These are phyloP conservation scores for Kwoniella sp. DNA, from an alignment of 768 basidiomycete genomes.

Conservation along the genomic window DNA sequence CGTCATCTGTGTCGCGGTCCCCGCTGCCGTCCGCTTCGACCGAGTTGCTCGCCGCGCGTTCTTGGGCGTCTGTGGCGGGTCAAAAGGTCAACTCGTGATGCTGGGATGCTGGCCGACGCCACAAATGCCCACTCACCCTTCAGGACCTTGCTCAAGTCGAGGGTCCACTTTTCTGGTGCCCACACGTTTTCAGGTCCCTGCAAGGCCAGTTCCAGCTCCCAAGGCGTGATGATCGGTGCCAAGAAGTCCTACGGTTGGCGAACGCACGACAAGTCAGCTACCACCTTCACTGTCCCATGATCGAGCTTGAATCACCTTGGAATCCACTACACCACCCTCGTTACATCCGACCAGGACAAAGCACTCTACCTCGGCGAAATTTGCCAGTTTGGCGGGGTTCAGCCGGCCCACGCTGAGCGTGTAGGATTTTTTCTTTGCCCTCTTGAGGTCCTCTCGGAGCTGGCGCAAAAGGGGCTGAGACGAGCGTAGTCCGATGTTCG, in stretches of 20 bases:
- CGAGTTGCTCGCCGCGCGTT: constrained; percentile 3
- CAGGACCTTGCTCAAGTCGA: constrained; percentile 62
- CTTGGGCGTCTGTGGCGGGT: constrained; percentile 1
- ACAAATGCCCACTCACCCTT: constrained; percentile 27
- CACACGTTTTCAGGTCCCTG: constrained; percentile 66
- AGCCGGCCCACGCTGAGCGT: constrained; percentile 93
- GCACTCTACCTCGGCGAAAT: constrained; percentile 93
- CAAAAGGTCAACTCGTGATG: neutral
- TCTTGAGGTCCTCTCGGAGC: constrained; percentile 65
- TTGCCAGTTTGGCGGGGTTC: constrained; percentile 89
- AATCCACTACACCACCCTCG: constrained; percentile 69
- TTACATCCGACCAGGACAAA: constrained; percentile 92
- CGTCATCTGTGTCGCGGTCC: constrained; percentile 54
- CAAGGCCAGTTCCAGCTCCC: constrained; percentile 78
- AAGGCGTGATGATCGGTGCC: constrained; percentile 87
- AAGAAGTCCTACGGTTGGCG: constrained; percentile 69
- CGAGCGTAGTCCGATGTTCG: constrained; percentile 83
- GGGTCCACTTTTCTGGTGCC: constrained; percentile 57
- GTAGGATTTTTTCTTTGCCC: constrained; percentile 79
- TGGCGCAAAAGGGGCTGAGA: constrained; percentile 81
- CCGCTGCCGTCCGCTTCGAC: neutral
- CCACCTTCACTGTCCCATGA: too few species aligned
- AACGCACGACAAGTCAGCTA: too few species aligned
- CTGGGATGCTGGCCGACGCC: neutral
- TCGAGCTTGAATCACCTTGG: constrained; percentile 46